Base-by-base conservation (phyloP, 768 basidiomycete species). In the Termitomyces sp. region DNA sequence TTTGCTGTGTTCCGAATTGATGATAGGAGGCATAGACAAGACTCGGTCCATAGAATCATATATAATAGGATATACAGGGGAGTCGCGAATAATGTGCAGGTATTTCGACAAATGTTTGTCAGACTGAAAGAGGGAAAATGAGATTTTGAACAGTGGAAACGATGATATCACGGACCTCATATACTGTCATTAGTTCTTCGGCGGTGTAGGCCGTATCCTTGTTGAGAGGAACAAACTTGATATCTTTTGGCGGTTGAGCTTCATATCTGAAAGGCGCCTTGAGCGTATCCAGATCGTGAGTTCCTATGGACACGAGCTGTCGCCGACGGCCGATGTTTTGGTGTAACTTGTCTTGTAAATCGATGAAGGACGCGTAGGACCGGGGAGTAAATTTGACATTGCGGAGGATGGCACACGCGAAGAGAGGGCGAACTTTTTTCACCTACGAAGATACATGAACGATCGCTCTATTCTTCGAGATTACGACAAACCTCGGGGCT, bases 321-420 rank as follows among this genome's bases (percentile, higher is more conserved):
- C 97, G 80, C 63, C 89, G 80, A 58, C 97, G 81, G 68, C 93
- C 95, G 36, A 99, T 83, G 72, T 99, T 99, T 69, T 95, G 91
- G 70, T 99, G 97, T 52, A 99, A 80, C 74, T 98, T 99, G 70
- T 99, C 97, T 75, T 99, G 97, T n/a, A 99, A 77, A 70, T 98
- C 97, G 66, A 99, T 96, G 83, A 99, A 98, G 62, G 93, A 95
- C 28, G 89, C 91, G 70, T 98, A 98, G 41, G 92, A 94, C 54
- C 82, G 80, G 46, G 85, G 85, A 32, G 91, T 93, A 77, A 99
- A 95, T 65, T 85, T 86, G 68, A 98, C 75, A 67, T 95, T 90
- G 63, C 97, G 91, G 50, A 99, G 81, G 58, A 98, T 78, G 10
- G 95, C 95, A 57, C 89, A 89, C 5, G 93, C 94, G 67, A 98